Evolutionary conservation across 2,329 filamentous ascomycete species (phyloP).

Genomic region (Beauveria varroae): DNA sequence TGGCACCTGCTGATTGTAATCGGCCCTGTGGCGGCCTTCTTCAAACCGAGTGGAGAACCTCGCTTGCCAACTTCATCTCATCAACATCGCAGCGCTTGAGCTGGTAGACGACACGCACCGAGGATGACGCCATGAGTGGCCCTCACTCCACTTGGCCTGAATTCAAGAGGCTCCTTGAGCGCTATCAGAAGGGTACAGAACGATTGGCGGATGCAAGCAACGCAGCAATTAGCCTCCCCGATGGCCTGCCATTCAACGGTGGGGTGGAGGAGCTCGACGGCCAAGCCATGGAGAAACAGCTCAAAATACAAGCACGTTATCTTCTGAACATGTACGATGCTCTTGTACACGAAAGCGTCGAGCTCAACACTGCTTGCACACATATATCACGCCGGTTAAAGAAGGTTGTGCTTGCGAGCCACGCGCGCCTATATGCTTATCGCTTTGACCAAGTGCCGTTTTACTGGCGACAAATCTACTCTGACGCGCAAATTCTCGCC

Average conservation of each 20-base stretch:
- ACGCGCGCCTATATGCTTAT: constrained; percentile 62
- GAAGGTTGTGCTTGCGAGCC: constrained; percentile 51
- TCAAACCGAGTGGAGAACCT: neutral
- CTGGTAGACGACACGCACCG: neutral
- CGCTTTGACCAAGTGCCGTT: constrained; percentile 58
- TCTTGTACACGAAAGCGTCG: neutral
- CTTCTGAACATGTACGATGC: constrained; percentile 19
- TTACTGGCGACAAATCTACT: constrained; percentile 65
- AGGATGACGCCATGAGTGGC: neutral
- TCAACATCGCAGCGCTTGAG: neutral
- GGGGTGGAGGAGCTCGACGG: neutral
- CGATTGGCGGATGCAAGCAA: neutral
- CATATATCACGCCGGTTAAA: constrained; percentile 38
- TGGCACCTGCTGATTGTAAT: neutral
- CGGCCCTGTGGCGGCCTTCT: neutral
- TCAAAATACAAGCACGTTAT: constrained; percentile 21
- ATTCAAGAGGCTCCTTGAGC: neutral
- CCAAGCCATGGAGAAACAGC: constrained; percentile 20
- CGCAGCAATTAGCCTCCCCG: neutral
- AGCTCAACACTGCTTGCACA: neutral
- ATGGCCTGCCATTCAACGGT: neutral
- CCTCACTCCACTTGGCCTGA: neutral
- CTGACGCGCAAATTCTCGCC: constrained; percentile 60
- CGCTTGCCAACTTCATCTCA: neutral
- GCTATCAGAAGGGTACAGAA: neutral